A percentile compares a stretch with the other conserved stretches of the same genome.
Conservation (phyloP, 2,329 filamentous ascomycete genomes). For the Ceratocystis colombiana region DNA sequence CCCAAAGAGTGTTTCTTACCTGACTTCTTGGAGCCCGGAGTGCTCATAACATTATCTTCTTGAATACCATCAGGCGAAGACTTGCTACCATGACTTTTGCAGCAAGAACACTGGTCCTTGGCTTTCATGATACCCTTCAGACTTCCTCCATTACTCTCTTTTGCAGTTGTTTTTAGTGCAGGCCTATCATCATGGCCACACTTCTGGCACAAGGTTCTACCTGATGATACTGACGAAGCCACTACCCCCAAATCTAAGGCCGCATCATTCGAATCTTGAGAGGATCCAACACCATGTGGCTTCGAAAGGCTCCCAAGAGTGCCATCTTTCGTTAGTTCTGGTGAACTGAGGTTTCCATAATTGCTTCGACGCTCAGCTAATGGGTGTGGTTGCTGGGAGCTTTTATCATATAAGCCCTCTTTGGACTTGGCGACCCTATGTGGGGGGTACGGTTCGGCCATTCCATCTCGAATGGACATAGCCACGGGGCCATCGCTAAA, state of each 20-base stretch:
- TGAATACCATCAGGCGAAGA: not conserved
- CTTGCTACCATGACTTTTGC: not conserved
- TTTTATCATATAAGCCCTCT: not conserved
- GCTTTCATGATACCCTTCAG: constrained; percentile 11
- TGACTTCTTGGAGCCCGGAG: not conserved
- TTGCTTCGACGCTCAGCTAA: not conserved
- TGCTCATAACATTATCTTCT: not conserved
- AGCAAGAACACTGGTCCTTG: not conserved
- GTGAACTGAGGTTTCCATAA: no score
- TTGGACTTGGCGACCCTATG: not conserved
- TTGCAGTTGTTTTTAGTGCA: no score
- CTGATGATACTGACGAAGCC: not conserved
- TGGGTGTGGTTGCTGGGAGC: not conserved
- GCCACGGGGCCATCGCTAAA: not conserved
- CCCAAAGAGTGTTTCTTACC: not conserved
- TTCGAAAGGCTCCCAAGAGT: no score
- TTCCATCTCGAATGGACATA: not conserved
- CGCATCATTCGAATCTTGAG: not conserved
- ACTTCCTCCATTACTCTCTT: no score
- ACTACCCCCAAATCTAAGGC: not conserved
- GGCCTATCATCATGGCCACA: not conserved
- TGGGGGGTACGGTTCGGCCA: not conserved
- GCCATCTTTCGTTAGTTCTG: not conserved
- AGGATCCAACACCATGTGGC: not conserved
- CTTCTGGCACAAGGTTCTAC: not conserved